Percentiles rank a stretch among this genome's conserved stretches.
These are phyloP conservation scores for Fagus crenata DNA, from an alignment of 306 rosid species.

Conservation along the genomic window DNA sequence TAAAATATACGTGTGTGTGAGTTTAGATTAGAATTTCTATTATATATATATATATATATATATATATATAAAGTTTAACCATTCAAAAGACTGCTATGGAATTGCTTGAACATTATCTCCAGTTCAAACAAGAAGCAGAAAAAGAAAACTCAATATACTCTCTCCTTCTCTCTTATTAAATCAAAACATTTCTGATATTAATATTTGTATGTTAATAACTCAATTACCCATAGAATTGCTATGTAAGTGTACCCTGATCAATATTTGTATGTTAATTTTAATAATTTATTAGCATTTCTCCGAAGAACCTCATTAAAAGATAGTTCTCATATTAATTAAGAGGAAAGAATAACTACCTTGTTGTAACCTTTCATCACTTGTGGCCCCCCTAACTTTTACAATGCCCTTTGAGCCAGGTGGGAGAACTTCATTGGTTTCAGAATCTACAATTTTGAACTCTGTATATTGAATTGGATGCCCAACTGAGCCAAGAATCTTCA, in stretches of 20 bases:
- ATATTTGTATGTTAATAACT: too few relatives aligned
- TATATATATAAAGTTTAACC: too few relatives aligned
- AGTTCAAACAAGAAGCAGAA: too few relatives aligned
- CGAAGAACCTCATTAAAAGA: not conserved
- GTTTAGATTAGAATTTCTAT: too few relatives aligned
- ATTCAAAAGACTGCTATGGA: too few relatives aligned
- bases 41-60: too few relatives aligned
- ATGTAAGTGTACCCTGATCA: not conserved
- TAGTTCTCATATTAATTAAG: not conserved
- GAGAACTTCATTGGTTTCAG: conserved; percentile 70
- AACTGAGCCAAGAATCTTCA: conserved; percentile 89
- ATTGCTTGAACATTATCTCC: too few relatives aligned
- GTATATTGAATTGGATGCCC: conserved; percentile 81
- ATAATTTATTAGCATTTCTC: not conserved
- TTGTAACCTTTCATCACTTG: conserved; percentile 90
- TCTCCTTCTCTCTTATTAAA: too few relatives aligned
- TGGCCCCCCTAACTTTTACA: conserved; percentile 79
- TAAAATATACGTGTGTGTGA: too few relatives aligned
- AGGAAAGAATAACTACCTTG: conserved; percentile 55
- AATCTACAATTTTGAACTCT: conserved; percentile 69
- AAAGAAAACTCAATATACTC: too few relatives aligned
- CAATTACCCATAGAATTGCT: not conserved
- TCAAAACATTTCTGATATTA: too few relatives aligned
- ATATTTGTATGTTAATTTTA: not conserved
- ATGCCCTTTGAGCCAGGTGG: conserved; percentile 82